These are phyloP conservation scores for Fusarium subglutinans DNA, from an alignment of 2,329 filamentous ascomycete genomes.

Conservation along the genomic window DNA sequence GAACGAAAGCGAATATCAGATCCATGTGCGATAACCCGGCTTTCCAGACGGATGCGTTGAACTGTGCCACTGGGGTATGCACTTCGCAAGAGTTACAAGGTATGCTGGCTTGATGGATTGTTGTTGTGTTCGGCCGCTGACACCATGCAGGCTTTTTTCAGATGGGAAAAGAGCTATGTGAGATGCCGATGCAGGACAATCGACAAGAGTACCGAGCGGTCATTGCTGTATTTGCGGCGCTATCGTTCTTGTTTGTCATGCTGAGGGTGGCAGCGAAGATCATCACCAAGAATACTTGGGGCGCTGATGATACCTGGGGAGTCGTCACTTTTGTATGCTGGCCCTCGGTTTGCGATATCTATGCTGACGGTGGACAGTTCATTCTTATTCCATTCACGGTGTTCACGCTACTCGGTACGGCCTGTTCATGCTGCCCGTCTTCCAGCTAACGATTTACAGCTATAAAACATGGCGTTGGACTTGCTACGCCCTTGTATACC, in stretches of 20 bases:
- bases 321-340: neutral
- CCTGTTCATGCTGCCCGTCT: fast-evolving
- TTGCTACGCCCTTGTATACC: neutral
- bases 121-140: fast-evolving
- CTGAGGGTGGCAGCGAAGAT: neutral
- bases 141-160: neutral
- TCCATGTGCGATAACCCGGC: neutral
- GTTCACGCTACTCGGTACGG: neutral
- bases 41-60: neutral
- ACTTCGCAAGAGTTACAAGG: neutral
- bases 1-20: neutral
- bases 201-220: neutral
- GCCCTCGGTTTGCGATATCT: fast-evolving
- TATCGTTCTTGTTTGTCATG: fast-evolving
- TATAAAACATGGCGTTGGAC: neutral
- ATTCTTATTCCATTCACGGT: neutral
- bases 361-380: neutral
- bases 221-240: neutral
- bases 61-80: fast-evolving
- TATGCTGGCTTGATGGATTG: too few relatives aligned
- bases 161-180: neutral
- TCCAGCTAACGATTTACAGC: neutral
- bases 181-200: neutral
- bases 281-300: neutral
- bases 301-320: neutral